phyloP scores from a whole-genome alignment of 768 basidiomycete species.

The Pilatotrama ljubarskyi region DNA sequence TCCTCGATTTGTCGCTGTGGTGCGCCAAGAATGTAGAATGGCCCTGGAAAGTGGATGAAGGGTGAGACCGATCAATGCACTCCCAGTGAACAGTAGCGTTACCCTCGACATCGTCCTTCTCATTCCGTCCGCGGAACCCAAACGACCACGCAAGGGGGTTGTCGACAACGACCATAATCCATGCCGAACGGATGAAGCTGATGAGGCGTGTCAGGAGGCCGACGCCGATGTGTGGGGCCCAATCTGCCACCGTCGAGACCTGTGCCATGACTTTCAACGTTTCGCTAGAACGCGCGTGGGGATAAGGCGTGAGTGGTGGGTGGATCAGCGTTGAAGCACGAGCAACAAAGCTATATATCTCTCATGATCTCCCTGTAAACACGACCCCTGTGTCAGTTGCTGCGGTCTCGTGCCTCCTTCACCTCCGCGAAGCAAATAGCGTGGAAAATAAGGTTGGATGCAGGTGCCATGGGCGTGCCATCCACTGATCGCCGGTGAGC shows the following conservation, averaged over 20 bases:
- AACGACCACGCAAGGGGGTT: slow-evolving; percentile 10
- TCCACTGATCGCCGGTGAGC: no score
- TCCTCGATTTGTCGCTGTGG: slow-evolving; percentile 26
- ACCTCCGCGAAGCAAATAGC: no score
- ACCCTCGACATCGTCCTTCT: slow-evolving; percentile 20
- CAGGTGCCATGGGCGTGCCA: no score
- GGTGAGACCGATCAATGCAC: not conserved
- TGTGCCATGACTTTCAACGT: not conserved
- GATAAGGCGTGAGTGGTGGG: no score
- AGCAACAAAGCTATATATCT: no score
- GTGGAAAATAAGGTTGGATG: no score
- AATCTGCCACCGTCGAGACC: slow-evolving; percentile 12
- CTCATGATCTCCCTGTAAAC: no score
- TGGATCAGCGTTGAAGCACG: no score
- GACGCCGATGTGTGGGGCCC: slow-evolving; percentile 8
- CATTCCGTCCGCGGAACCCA: slow-evolving; percentile 6
- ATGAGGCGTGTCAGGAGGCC: slow-evolving; percentile 11
- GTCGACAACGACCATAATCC: slow-evolving; percentile 8
- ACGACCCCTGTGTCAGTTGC: no score
- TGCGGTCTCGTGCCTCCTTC: no score
- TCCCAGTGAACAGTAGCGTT: not conserved
- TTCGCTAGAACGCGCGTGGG: not conserved
- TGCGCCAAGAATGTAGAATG: slow-evolving; percentile 24
- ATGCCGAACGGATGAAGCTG: slow-evolving; percentile 7
- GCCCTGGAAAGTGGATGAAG: slow-evolving; percentile 18